A percentile compares a stretch with the other conserved stretches of the same genome.
phyloP scores from a whole-genome alignment of 75 land plant species.

The Selaginella moellendorffii region DNA sequence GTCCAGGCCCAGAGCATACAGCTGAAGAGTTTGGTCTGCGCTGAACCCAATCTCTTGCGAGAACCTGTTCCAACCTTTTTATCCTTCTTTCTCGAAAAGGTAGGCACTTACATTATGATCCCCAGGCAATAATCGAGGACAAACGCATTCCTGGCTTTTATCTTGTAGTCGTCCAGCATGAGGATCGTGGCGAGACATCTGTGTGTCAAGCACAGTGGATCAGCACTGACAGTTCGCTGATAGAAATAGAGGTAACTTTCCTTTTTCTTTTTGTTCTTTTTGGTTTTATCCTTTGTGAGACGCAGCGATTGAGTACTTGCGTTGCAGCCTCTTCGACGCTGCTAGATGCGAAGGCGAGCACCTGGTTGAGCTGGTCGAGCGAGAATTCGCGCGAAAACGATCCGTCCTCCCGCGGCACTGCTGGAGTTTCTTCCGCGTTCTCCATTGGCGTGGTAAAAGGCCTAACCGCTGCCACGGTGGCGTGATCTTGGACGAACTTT shows the following conservation, averaged over 20 bases:
- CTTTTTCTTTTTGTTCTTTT: too few relatives aligned
- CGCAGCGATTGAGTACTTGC: neutral
- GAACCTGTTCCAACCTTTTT: neutral
- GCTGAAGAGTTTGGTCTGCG: neutral
- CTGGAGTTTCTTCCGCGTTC: too few relatives aligned
- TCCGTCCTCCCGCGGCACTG: neutral
- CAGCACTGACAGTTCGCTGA: too few relatives aligned
- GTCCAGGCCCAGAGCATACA: neutral
- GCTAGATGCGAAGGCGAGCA: neutral
- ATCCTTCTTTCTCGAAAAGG: neutral
- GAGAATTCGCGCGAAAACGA: neutral
- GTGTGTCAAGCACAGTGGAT: neutral
- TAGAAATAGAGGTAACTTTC: too few relatives aligned
- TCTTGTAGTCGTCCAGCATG: neutral
- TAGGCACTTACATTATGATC: neutral
- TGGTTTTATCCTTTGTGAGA: neutral
- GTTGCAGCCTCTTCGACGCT: neutral
- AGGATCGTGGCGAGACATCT: slow-evolving; percentile 5
- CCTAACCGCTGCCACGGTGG: too few relatives aligned
- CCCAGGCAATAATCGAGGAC: slow-evolving; percentile 3
- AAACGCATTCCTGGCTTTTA: slow-evolving; percentile 4
- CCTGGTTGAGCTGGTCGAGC: neutral
- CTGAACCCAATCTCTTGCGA: slow-evolving; percentile 4
- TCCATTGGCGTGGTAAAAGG: too few relatives aligned
- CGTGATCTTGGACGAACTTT: too few relatives aligned